Percentiles rank a stretch among this genome's conserved stretches.
Conservation (phyloP, 192 early-diverging fungal species). For the Kappamyces sp. region DNA sequence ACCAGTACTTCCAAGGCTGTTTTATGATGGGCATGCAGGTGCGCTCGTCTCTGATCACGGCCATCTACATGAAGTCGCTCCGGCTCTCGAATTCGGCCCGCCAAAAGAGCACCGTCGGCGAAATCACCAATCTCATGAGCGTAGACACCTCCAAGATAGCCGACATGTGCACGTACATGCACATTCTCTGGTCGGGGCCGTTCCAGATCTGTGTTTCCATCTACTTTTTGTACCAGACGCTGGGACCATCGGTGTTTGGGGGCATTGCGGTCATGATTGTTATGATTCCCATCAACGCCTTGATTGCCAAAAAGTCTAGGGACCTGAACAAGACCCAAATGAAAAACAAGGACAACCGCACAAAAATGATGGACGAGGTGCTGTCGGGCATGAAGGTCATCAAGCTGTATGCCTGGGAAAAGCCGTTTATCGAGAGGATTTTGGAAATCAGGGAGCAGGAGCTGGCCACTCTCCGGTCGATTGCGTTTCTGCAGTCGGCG, state of each 20-base stretch:
- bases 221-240: constrained; percentile 69
- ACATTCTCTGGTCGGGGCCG: constrained; percentile 69
- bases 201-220: constrained; percentile 73
- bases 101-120: constrained; percentile 72
- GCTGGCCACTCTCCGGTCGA: constrained; percentile 66
- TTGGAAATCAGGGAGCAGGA: constrained; percentile 66
- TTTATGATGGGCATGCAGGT: constrained; percentile 68
- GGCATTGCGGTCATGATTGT: constrained; percentile 78
- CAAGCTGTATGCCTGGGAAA: constrained; percentile 94
- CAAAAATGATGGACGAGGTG: constrained; percentile 75
- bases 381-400: constrained; percentile 90
- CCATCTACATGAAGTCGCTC: constrained; percentile 83
- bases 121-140: constrained; percentile 58
- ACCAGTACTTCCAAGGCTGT: constrained; percentile 85
- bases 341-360: constrained; percentile 73
- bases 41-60: constrained; percentile 69
- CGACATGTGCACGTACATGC: constrained; percentile 63
- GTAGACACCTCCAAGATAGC: constrained; percentile 48
- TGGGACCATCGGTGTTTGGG: constrained; percentile 76
- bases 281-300: constrained; percentile 71
- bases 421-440: constrained; percentile 67
- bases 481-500: constrained; percentile 63
- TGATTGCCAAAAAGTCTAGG: constrained; percentile 58
- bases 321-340: constrained; percentile 73
- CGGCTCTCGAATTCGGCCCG: constrained; percentile 70